Conservation (phyloP, 2,329 filamentous ascomycete genomes). For the Juglanconis oblonga region DNA sequence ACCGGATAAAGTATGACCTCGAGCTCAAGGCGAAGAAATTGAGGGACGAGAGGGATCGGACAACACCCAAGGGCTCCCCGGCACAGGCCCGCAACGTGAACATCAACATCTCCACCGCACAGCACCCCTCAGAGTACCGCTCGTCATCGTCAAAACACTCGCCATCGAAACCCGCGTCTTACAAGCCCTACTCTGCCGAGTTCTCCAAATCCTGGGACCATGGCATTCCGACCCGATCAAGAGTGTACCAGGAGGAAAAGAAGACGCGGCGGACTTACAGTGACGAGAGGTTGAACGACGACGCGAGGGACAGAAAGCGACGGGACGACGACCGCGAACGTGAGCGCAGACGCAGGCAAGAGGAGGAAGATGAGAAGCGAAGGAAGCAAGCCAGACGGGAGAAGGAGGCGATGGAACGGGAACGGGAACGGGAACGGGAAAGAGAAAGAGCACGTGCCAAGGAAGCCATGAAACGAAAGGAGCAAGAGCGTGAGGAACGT, state of each 20-base stretch:
- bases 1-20: slow-evolving; percentile 75
- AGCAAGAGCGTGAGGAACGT: slow-evolving; percentile 5
- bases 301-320: slow-evolving; percentile 24
- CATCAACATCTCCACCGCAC: slow-evolving; percentile 49
- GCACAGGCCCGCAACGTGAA: slow-evolving; percentile 30
- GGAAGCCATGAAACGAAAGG: slow-evolving; percentile 10
- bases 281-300: slow-evolving; percentile 33
- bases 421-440: slow-evolving; percentile 33
- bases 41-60: slow-evolving; percentile 48
- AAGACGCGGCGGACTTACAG: slow-evolving; percentile 45
- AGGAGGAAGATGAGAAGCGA: slow-evolving; percentile 22
- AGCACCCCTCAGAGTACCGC: slow-evolving; percentile 38
- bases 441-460: slow-evolving; percentile 21
- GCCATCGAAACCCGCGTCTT: slow-evolving; percentile 30
- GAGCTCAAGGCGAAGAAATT: slow-evolving; percentile 65
- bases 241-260: slow-evolving; percentile 37
- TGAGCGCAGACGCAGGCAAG: slow-evolving; percentile 26
- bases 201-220: slow-evolving; percentile 47
- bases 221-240: slow-evolving; percentile 35
- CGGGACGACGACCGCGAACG: slow-evolving; percentile 27
- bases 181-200: slow-evolving; percentile 24
- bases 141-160: slow-evolving; percentile 26
- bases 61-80: slow-evolving; percentile 41
- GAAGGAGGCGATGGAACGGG: slow-evolving; percentile 35
- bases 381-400: slow-evolving; percentile 31